These are phyloP conservation scores for Chlorella sorokiniana DNA, from an alignment of 139 green algal species.

Conservation along the genomic window DNA sequence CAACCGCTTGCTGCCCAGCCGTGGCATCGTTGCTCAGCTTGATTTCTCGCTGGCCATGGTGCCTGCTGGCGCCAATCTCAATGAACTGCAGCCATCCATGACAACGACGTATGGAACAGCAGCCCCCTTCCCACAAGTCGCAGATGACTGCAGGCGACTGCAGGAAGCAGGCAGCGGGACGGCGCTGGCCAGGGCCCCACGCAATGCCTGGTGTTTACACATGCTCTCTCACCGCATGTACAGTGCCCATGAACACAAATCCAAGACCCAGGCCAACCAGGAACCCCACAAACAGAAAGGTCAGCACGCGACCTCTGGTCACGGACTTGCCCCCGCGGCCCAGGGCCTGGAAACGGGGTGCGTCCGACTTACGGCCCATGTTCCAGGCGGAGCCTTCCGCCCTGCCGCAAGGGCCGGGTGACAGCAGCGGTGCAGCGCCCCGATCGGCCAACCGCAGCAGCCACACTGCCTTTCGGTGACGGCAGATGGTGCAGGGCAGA, in stretches of 20 bases:
- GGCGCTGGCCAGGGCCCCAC: too few relatives aligned
- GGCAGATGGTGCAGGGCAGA: too few relatives aligned
- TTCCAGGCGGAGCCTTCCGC: neutral
- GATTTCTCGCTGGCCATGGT: slow-evolving; percentile 6
- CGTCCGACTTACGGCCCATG: neutral
- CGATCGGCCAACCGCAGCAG: too few relatives aligned
- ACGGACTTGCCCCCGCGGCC: neutral
- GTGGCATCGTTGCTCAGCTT: neutral
- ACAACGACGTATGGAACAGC: neutral
- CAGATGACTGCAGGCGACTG: too few relatives aligned
- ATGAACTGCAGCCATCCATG: slow-evolving; percentile 18
- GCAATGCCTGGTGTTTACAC: too few relatives aligned
- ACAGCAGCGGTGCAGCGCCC: slow-evolving; percentile 1
- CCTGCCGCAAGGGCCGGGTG: neutral
- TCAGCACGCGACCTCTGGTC: neutral
- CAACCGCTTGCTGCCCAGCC: neutral
- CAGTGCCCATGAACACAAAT: slow-evolving; percentile 51
- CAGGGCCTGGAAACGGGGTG: neutral
- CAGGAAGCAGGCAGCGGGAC: neutral
- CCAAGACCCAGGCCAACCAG: slow-evolving; percentile 22
- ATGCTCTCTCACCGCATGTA: slow-evolving; percentile 45
- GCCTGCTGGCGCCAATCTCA: slow-evolving; percentile 26
- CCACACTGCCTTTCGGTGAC: too few relatives aligned
- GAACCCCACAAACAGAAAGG: slow-evolving; percentile 27
- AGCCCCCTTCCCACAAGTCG: neutral